Evolutionary conservation across 768 basidiomycete genomes (phyloP), one percentile per base, ranked within the genome.

Genomic region (Termitomyces sp.): DNA sequence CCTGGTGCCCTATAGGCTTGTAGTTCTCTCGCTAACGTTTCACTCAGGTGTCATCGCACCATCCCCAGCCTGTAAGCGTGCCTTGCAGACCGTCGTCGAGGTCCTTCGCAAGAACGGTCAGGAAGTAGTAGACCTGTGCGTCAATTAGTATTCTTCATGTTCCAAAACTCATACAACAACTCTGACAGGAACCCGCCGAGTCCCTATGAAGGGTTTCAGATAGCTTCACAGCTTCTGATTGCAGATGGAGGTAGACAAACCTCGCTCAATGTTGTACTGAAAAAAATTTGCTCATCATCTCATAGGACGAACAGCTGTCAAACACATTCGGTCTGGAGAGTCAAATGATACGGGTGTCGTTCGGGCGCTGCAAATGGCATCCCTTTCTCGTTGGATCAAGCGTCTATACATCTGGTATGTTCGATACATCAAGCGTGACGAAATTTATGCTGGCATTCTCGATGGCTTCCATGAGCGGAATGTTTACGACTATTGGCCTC

Each of bases 21-120:
- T 20, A 56, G 32, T 58, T 26, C 3, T 30, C 14, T 10, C 26
- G 28, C 12, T 41, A 26, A 55, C 43, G 41, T 30, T 50, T 5
- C 18, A 10, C 23, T 33, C 20, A 86, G 85, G 82, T 5, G 77
- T 85, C 35, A 78, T 87, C 2, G 62, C 69, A 32, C 82, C 84
- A 3, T 85, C 86, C 2, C 86, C 86, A 1, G 80, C 86, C 0
- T 86, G 84, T 60, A 67, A 69, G 33, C 77, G 86, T n/a, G 85
- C 82, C 16, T 72, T 87, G 9, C 64, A 76, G 38, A 71, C 61
- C 26, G 82, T 84, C 1, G 77, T 79, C 1, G 71, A 78, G 0
- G 69, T 71, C 5, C 70, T 87, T 20, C 58, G 72, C 35, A 75
- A 70, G 35, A 61, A 78, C 13, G 84, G 84, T 0, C 81, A 87